A percentile compares a stretch with the other conserved stretches of the same genome.
Conservation (phyloP, 2,329 filamentous ascomycete genomes). For the Xylaria sp. region DNA sequence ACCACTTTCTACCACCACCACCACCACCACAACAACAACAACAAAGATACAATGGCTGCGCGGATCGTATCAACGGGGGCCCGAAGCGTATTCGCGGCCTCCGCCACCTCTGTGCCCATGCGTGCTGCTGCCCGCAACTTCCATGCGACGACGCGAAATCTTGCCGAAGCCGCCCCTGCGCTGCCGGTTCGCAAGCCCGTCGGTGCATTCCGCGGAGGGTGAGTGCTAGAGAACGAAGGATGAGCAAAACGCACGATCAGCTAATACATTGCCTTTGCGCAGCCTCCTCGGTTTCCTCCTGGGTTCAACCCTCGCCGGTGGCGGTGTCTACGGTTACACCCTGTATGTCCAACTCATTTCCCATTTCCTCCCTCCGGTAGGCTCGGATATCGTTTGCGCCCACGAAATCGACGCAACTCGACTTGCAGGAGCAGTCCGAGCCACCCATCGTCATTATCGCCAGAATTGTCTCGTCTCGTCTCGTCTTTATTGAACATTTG, state of each 20-base stretch:
- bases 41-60: slow-evolving; percentile 57
- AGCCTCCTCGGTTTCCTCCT: slow-evolving; percentile 94
- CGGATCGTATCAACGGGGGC: slow-evolving; percentile 56
- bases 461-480: background rate
- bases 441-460: background rate
- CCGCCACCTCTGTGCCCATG: slow-evolving; percentile 38
- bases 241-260: background rate
- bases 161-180: slow-evolving; percentile 57
- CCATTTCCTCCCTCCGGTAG: background rate
- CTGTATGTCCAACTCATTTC: slow-evolving; percentile 55
- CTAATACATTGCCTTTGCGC: slow-evolving; percentile 8
- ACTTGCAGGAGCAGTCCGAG: background rate
- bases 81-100: slow-evolving; percentile 52
- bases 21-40: background rate
- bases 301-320: slow-evolving; percentile 81
- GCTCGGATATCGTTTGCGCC: background rate
- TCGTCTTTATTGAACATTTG: slow-evolving; percentile 11
- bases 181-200: slow-evolving; percentile 68
- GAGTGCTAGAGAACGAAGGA: slow-evolving; percentile 46
- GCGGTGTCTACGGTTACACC: slow-evolving; percentile 90
- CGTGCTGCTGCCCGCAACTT: slow-evolving; percentile 56
- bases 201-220: slow-evolving; percentile 72
- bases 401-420: background rate
- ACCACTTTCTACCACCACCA: background rate
- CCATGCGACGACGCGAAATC: slow-evolving; percentile 60